Percentiles rank a stretch among this genome's conserved stretches.
These are phyloP conservation scores for Panicum hallii DNA, from an alignment of 202 grass and related monocot species.

Conservation along the genomic window DNA sequence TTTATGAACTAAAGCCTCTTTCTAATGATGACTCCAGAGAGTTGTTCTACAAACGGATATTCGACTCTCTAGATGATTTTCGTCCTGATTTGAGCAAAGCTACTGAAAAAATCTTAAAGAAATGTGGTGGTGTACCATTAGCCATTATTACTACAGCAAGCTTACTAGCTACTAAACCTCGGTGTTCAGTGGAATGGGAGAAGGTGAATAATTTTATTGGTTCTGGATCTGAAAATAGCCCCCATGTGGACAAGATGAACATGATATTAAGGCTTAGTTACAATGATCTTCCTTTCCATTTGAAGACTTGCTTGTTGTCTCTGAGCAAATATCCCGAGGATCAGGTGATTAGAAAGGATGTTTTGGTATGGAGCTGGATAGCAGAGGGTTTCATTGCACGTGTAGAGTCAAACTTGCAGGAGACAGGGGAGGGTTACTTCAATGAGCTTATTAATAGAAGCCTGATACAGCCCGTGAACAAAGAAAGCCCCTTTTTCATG, in stretches of 20 bases:
- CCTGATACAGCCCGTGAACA: neutral
- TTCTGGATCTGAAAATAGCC: neutral
- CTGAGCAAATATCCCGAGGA: conserved; percentile 23
- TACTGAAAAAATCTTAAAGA: conserved; percentile 27
- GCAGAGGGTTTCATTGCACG: conserved; percentile 39
- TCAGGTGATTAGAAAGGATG: neutral
- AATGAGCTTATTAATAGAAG: neutral
- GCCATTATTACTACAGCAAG: conserved; percentile 44
- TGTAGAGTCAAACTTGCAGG: neutral
- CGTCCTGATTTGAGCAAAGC: neutral
- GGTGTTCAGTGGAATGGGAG: neutral
- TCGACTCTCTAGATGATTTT: neutral
- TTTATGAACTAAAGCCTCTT: conserved; percentile 30
- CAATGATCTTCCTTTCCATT: conserved; percentile 1
- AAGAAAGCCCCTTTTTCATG: too few relatives aligned
- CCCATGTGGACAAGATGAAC: neutral
- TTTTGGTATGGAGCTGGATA: conserved; percentile 1
- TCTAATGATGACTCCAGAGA: neutral
- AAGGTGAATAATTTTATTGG: conserved; percentile 23
- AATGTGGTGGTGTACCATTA: conserved; percentile 43
- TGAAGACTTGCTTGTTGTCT: conserved; percentile 27
- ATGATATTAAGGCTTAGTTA: conserved; percentile 20
- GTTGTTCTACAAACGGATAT: neutral
- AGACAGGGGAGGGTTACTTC: neutral
- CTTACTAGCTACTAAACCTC: conserved; percentile 20